These are phyloP conservation scores for Sporobolomyces roseus DNA, from an alignment of 768 basidiomycete genomes.

Conservation along the genomic window DNA sequence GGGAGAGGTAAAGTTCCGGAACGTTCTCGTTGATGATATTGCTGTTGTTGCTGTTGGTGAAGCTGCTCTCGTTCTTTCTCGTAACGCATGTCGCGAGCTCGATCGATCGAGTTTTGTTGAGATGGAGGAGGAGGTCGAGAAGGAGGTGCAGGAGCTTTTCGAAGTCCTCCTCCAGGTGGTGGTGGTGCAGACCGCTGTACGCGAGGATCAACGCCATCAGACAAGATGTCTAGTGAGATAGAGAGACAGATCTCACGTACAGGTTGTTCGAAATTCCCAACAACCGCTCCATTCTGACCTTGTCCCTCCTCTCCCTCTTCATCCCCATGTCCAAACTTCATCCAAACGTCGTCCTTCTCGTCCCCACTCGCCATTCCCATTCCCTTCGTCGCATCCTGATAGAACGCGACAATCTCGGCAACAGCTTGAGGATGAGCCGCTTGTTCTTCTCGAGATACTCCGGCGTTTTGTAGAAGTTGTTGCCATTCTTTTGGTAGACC, in stretches of 20 bases:
- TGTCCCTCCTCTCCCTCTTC: conserved; percentile 11
- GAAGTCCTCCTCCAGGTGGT: conserved; percentile 33
- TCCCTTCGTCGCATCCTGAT: conserved; percentile 58
- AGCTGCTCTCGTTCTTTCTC: too few relatives aligned
- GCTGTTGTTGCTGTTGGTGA: not conserved
- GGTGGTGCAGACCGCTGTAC: conserved; percentile 40
- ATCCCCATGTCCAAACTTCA: conserved; percentile 54
- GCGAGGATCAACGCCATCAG: not conserved
- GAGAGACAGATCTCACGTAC: conserved; percentile 12
- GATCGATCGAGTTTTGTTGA: conserved; percentile 3
- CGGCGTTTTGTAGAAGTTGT: conserved; percentile 81
- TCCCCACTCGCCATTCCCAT: conserved; percentile 56
- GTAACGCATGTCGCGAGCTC: too few relatives aligned
- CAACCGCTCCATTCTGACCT: conserved; percentile 15
- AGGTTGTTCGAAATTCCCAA: conserved; percentile 37
- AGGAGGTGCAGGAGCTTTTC: conserved; percentile 38
- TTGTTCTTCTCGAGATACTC: conserved; percentile 89
- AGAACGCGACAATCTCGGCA: conserved; percentile 98
- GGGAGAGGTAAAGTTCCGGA: conserved; percentile 22
- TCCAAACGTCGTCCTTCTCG: conserved; percentile 63
- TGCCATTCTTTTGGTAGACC: conserved; percentile 99
- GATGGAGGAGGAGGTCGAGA: conserved; percentile 14
- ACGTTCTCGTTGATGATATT: conserved; percentile 10
- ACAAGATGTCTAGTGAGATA: not conserved
- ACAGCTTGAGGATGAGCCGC: conserved; percentile 97